Evolutionary conservation across 805 yeast genomes (phyloP), one percentile per base, ranked within the genome.

Genomic region (Priceomyces melissophilus): DNA sequence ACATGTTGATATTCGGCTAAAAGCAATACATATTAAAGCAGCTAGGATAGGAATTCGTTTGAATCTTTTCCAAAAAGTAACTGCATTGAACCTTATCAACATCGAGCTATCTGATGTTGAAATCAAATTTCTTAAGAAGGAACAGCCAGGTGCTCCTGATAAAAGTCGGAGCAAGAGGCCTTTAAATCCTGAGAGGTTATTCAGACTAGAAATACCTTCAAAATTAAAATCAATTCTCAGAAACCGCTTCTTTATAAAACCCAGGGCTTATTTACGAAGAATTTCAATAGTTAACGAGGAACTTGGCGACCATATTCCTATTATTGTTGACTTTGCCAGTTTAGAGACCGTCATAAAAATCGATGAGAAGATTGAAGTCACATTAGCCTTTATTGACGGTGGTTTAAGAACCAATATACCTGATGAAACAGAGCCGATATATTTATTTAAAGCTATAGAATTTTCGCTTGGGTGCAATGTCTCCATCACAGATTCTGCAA

Each of bases 1-100:
- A 39, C 55, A 57, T 23, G 50, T 65, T 23, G 50, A 53, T 10
- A 48, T 65, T 6, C 47, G 49, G 25, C 35, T 52, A 5, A 38
- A 48, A 5, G 30, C 34, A 1, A 48, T 47, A 7, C 39, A 27
- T 1, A 43, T 64, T 9, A 30, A 44, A 11, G 51, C 62, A 12
- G 34, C 51, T 4, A 49, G 39, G n/a, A 30, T 62, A 3, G 42
- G 45, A 10, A 28, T 63, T 12, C 39, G 58, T 33, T 29, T 63
- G 20, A 54, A 60, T 40, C 42, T 58, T 30, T 52, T 53, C 27
- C 39, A 52, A 15, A 41, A 41, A 17, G 54, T 53, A 32, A 48
- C 60, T 1, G 56, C 54, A n/a, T 47, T 55, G 32, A 61, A 61
- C 42, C 42, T 62, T 11, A 50, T 63, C 41, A 54, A 54, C 36